These are phyloP conservation scores for Populus hybrid DNA, from an alignment of 441 rosid genomes.

Conservation along the genomic window DNA sequence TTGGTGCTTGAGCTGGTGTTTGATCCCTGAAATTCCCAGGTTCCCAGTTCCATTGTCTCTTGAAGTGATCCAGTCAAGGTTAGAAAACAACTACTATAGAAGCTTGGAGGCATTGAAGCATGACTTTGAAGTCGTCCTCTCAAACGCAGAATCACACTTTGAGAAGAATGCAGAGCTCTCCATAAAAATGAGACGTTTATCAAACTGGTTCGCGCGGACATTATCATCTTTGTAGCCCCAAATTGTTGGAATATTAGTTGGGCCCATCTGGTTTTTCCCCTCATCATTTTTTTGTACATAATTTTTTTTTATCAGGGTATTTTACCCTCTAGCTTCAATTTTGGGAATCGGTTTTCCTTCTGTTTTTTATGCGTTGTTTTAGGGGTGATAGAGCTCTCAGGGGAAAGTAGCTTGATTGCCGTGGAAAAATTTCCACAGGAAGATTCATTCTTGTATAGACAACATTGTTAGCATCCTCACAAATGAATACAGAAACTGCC, in stretches of 20 bases:
- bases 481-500: not conserved
- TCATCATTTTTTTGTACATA: slow-evolving; percentile 25
- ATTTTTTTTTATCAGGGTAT: not conserved
- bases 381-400: not conserved
- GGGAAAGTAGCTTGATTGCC: slow-evolving; percentile 15
- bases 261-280: not conserved
- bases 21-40: slow-evolving; percentile 40
- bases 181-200: slow-evolving; percentile 52
- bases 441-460: slow-evolving; percentile 36
- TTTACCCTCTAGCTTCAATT: slow-evolving; percentile 7
- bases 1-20: not conserved
- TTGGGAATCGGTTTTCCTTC: slow-evolving; percentile 19
- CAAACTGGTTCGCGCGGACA: slow-evolving; percentile 52
- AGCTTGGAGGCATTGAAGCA: slow-evolving; percentile 74
- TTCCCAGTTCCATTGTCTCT: slow-evolving; percentile 85
- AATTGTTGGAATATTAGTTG: too few species aligned
- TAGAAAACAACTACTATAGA: slow-evolving; percentile 84
- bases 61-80: slow-evolving; percentile 64
- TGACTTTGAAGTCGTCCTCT: slow-evolving; percentile 65
- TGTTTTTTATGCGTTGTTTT: not conserved
- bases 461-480: slow-evolving; percentile 3
- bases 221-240: slow-evolving; percentile 48
- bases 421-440: slow-evolving; percentile 33
- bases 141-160: slow-evolving; percentile 66
- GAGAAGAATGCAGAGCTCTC: slow-evolving; percentile 54